A percentile compares a stretch with the other conserved stretches of the same genome.
These are phyloP conservation scores for Ascoidea asiatica DNA, from an alignment of 805 yeast species.

Conservation along the genomic window DNA sequence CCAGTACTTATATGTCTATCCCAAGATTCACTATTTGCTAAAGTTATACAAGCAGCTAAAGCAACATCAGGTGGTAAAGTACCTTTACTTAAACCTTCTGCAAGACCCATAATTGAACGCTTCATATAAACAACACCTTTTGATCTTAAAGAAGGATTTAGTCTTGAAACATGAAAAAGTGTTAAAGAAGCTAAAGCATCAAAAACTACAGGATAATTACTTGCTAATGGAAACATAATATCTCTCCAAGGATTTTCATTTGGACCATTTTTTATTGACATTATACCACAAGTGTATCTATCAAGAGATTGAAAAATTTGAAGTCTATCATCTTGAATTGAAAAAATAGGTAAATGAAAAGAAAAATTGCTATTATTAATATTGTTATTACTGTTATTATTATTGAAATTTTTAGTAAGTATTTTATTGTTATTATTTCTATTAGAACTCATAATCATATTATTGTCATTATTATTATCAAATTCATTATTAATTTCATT, in stretches of 20 bases:
- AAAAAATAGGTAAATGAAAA: neutral
- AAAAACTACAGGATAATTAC: conserved; percentile 40
- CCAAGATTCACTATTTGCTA: conserved; percentile 60
- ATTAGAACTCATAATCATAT: neutral
- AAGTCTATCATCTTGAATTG: conserved; percentile 9
- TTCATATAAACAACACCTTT: conserved; percentile 47
- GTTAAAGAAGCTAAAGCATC: conserved; percentile 59
- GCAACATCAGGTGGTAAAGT: conserved; percentile 51
- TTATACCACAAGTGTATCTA: conserved; percentile 33
- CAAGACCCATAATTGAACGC: conserved; percentile 42
- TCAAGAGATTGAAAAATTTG: conserved; percentile 23
- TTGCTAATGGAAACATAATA: conserved; percentile 40
- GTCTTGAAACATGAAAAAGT: conserved; percentile 40
- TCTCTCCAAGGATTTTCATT: conserved; percentile 59
- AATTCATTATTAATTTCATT: neutral
- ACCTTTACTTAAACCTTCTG: conserved; percentile 35
- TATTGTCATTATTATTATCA: neutral
- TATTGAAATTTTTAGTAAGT: neutral
- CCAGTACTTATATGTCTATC: conserved; percentile 55
- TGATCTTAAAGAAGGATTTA: conserved; percentile 28
- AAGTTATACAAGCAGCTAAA: conserved; percentile 45
- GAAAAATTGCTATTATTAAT: neutral
- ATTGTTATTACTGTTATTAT: neutral
- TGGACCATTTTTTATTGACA: conserved; percentile 54
- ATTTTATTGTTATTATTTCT: neutral